Percentiles rank a stretch among this genome's conserved stretches.
Conservation (phyloP, 768 basidiomycete species). For the Macrocybe gigantea region DNA sequence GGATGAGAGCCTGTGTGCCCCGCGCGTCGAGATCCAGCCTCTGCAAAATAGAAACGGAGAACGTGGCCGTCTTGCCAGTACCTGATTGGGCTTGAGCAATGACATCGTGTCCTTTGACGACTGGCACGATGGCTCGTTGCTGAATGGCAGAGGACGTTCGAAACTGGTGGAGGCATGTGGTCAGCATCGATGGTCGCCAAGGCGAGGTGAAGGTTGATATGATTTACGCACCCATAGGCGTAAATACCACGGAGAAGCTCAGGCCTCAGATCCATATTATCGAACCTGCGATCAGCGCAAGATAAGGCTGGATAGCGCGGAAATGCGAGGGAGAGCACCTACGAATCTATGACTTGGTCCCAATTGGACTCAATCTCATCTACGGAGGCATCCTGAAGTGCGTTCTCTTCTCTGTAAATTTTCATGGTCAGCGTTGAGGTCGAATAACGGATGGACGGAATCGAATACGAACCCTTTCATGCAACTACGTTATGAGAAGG, state of each 20-base stretch:
- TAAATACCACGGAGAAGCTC: conserved; percentile 98
- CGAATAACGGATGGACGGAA: neutral
- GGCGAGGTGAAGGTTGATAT: no score
- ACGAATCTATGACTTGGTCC: conserved; percentile 98
- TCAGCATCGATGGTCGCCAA: no score
- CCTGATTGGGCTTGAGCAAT: conserved; percentile 99
- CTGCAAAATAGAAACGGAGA: conserved; percentile 97
- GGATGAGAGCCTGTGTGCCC: conserved; percentile 95
- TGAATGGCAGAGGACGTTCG: conserved; percentile 99
- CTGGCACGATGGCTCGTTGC: conserved; percentile 97
- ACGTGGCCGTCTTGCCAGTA: conserved; percentile 99
- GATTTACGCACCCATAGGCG: conserved; percentile 78
- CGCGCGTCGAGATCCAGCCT: conserved; percentile 42
- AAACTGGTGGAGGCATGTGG: conserved; percentile 48
- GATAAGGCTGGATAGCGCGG: neutral
- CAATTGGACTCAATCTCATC: conserved; percentile 98
- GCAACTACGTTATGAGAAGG: conserved; percentile 19
- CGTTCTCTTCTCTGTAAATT: conserved; percentile 48
- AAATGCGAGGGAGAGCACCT: conserved; percentile 27
- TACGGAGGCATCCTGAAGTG: conserved; percentile 75
- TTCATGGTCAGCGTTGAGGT: neutral
- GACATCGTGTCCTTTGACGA: conserved; percentile 97
- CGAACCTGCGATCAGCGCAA: conserved; percentile 58
- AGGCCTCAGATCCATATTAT: conserved; percentile 97
- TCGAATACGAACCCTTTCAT: conserved; percentile 16